Evolutionary conservation across 2,329 filamentous ascomycete species (phyloP).

Genomic region (Colletotrichum salicis): DNA sequence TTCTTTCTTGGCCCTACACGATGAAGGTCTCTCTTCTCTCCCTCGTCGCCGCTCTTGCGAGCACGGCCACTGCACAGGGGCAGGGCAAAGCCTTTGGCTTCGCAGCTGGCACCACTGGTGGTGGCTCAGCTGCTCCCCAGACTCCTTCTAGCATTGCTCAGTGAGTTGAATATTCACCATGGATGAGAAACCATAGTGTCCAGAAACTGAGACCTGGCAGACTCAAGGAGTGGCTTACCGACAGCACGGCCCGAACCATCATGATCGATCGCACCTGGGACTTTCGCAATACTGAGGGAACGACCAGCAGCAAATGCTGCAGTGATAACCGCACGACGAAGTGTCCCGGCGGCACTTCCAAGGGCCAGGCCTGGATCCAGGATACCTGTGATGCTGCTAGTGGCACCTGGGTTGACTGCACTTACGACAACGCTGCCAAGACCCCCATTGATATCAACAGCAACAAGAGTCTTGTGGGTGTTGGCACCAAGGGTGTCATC

Average conservation of each 20-base stretch:
- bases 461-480: conserved; percentile 44
- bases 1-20: neutral
- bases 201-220: neutral
- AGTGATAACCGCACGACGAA: conserved; percentile 42
- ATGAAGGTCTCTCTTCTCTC: conserved; percentile 29
- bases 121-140: conserved; percentile 56
- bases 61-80: conserved; percentile 41
- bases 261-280: conserved; percentile 47
- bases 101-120: conserved; percentile 59
- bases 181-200: conserved; percentile 39
- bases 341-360: conserved; percentile 36
- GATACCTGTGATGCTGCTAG: conserved; percentile 38
- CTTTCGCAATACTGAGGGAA: conserved; percentile 42
- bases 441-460: conserved; percentile 40
- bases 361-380: conserved; percentile 42
- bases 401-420: conserved; percentile 36
- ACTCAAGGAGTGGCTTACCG: conserved; percentile 47
- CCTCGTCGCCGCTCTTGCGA: conserved; percentile 37
- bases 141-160: conserved; percentile 46
- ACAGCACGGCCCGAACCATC: conserved; percentile 48
- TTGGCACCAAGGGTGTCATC: conserved; percentile 40
- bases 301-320: conserved; percentile 40
- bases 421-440: conserved; percentile 43
- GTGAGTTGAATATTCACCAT: conserved; percentile 38
- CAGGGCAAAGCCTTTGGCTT: conserved; percentile 44